Percentiles rank a stretch among this genome's conserved stretches.
Conservation (phyloP, 108 stramenopile genomes). For the Cyclostephanos invisitatus region DNA sequence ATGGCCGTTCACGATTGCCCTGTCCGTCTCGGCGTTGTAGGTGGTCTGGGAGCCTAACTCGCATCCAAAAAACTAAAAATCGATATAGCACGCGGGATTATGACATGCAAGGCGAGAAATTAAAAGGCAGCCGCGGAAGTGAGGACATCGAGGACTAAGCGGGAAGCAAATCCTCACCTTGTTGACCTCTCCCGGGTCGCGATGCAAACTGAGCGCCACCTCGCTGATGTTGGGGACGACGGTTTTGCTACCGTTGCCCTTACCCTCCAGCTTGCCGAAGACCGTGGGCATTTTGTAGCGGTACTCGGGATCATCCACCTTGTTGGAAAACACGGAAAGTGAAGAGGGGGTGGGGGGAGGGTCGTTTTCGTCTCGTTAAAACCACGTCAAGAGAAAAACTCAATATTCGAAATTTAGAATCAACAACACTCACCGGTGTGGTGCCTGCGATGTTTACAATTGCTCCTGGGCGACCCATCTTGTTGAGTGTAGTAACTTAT, state of each 20-base stretch:
- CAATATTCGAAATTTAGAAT: too few species aligned
- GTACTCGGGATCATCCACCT: constrained; percentile 92
- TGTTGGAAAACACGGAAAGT: not conserved
- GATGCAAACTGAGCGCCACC: constrained; percentile 83
- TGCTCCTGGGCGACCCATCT: constrained; percentile 75
- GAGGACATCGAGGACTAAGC: not conserved
- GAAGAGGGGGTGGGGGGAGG: not conserved
- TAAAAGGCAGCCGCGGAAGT: not conserved
- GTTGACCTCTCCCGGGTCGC: constrained; percentile 91
- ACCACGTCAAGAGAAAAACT: not conserved
- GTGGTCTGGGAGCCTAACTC: constrained; percentile 98
- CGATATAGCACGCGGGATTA: too few species aligned
- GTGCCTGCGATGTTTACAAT: constrained; percentile 90
- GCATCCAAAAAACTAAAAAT: constrained; percentile 90
- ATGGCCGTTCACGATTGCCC: constrained; percentile 97
- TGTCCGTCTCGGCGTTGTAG: constrained; percentile 90
- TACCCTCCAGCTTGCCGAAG: constrained; percentile 96
- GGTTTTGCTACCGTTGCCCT: constrained; percentile 99
- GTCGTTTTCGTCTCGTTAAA: not conserved
- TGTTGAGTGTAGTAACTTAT: constrained; percentile 28
- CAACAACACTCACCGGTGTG: constrained; percentile 57
- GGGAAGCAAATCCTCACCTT: constrained; percentile 44
- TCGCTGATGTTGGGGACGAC: constrained; percentile 95
- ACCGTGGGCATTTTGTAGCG: constrained; percentile 98
- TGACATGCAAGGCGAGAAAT: not conserved